Evolutionary conservation across 2,329 filamentous ascomycete genomes (phyloP), one percentile per base, ranked within the genome.

Genomic region (Alternaria consortialis): DNA sequence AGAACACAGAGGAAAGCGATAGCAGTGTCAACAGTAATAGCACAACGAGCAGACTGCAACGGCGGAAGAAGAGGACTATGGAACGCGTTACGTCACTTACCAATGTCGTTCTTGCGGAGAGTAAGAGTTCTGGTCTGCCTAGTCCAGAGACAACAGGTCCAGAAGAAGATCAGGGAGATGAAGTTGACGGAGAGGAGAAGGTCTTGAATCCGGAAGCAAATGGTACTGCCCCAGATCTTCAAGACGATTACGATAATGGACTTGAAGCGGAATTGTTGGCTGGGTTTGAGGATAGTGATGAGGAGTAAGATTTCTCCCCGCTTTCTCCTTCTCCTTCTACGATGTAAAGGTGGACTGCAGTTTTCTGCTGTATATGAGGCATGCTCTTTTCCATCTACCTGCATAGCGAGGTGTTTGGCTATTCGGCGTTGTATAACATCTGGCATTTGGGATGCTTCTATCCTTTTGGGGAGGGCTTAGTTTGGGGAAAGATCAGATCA

Each of bases 231-330:
- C 61, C 74, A 3, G 79, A 78, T 31, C 85, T 85, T 55, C 83
- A 74, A 25, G 68, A 68, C 11, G 74, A 89, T 68, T 77, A 90
- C 51, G 89, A 89, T 75, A 85, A 86, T n/a, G 76, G 62, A 9
- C 64, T 74, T 12, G 75, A 78, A 29, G 79, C 75, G 3, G 79
- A 80, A 79, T 74, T 69, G 84, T 84, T 71, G 81, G 79, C 79
- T 15, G 72, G 68, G 7, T 71, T 73, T 29, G 67, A 54, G n/a
- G 66, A 70, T 29, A 72, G 67, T 34, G 69, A 69, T 29, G 68
- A 64, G 32, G 65, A 70, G 23, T 64, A 64, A 48, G 40, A 15
- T 4, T 51, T 37, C 1, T 25, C 1, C n/a, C 13, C 5, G 25
- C 4, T 4, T 7, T 17, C 32, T 34, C 4, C 32, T 32, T 11